phyloP scores from a whole-genome alignment of 179 eudicot species.

The Spergularia azorica region DNA sequence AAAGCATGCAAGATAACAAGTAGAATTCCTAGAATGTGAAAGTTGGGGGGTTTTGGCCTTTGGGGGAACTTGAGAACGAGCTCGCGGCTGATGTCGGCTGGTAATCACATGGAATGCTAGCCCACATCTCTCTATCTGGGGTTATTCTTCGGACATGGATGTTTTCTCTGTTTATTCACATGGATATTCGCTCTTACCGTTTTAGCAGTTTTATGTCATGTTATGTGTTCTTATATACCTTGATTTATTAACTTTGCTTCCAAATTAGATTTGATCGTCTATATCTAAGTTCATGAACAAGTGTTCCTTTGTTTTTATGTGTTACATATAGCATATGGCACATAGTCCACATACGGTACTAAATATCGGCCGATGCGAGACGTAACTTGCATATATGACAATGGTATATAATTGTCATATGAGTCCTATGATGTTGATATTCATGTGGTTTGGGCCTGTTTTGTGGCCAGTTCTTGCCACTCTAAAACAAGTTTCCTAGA shows the following conservation, averaged over 20 bases:
- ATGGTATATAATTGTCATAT: neutral
- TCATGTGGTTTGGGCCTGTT: neutral
- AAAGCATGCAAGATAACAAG: constrained; percentile 14
- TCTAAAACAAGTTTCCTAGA: neutral
- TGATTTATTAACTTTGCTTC: neutral
- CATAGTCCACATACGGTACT: neutral
- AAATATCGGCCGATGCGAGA: neutral
- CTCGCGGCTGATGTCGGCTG: constrained; percentile 21
- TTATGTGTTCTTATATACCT: neutral
- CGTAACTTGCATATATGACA: neutral
- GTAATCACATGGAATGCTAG: constrained; percentile 24
- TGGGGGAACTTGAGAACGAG: constrained; percentile 6
- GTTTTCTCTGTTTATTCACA: constrained; percentile 30
- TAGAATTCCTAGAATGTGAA: neutral
- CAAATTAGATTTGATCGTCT: neutral
- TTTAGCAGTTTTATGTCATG: neutral
- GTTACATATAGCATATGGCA: too few species aligned
- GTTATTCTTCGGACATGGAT: constrained; percentile 10
- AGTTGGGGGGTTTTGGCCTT: neutral
- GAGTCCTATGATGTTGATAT: neutral
- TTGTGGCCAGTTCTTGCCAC: neutral
- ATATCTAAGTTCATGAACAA: neutral
- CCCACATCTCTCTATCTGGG: constrained; percentile 20
- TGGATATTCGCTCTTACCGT: neutral
- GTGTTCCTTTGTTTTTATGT: neutral